phyloP scores from a whole-genome alignment of 1,284 basidiomycete genomes.

The Cystobasidium pallidum region DNA sequence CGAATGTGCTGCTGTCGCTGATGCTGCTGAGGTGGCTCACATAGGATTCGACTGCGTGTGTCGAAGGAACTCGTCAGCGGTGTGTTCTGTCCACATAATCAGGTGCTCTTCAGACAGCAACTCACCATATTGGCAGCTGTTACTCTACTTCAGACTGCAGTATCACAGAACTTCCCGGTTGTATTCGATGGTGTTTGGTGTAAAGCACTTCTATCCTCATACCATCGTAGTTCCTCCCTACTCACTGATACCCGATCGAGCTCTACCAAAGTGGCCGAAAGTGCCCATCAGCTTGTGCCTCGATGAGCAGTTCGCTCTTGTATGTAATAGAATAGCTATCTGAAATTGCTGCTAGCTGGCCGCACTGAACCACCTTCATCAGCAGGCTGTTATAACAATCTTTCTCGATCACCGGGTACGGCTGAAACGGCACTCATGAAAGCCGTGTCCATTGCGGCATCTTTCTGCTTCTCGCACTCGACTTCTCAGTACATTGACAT shows the following conservation, averaged over 20 bases:
- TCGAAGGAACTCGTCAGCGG: constrained; percentile 36
- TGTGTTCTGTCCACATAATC: background rate
- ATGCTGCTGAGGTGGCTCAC: constrained; percentile 25
- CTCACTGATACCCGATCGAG: background rate
- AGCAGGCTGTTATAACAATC: background rate
- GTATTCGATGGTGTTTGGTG: no score
- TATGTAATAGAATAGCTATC: no score
- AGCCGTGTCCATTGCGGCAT: background rate
- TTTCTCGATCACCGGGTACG: background rate
- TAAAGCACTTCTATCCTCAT: no score
- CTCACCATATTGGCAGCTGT: constrained; percentile 13
- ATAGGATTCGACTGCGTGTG: constrained; percentile 43
- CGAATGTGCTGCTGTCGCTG: no score
- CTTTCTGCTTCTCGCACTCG: background rate
- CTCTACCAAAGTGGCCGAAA: background rate
- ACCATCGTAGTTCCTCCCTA: no score
- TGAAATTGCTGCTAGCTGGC: no score
- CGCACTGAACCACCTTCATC: no score
- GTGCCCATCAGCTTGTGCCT: no score
- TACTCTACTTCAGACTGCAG: no score
- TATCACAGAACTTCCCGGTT: no score
- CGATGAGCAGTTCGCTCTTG: no score
- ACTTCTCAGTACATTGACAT: background rate
- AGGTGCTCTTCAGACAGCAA: background rate
- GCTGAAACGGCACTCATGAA: background rate